Evolutionary conservation across 176 grass and related monocot genomes (phyloP).

Genomic region (Carex littledalei): DNA sequence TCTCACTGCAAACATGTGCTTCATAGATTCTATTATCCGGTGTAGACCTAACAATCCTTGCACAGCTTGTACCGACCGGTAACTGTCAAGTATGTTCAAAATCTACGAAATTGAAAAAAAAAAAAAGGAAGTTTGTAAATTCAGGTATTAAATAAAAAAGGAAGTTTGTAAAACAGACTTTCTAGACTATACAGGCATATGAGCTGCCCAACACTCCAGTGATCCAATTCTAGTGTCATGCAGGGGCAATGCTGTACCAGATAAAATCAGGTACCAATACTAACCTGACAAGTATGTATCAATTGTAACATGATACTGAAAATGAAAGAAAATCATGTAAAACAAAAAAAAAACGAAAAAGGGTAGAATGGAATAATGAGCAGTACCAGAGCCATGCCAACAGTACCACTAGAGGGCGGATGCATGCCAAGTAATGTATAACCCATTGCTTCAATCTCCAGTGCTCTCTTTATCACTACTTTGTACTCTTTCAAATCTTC

Average conservation of each 20-base stretch:
- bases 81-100: slow-evolving; percentile 67
- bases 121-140: neutral
- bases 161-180: neutral
- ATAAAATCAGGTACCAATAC: neutral
- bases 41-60: slow-evolving; percentile 59
- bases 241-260: neutral
- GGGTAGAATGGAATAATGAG: neutral
- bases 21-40: slow-evolving; percentile 61
- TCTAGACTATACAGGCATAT: neutral
- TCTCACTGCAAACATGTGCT: slow-evolving; percentile 63
- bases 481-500: slow-evolving; percentile 48
- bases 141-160: neutral
- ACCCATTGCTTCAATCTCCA: slow-evolving; percentile 53
- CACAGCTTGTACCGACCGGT: slow-evolving; percentile 50
- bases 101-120: slow-evolving; percentile 20
- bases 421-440: slow-evolving; percentile 82
- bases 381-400: slow-evolving; percentile 54
- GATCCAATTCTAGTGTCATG: neutral
- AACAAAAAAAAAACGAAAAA: too few species aligned
- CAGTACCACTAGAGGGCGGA: slow-evolving; percentile 77
- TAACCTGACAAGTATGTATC: neutral
- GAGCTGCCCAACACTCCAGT: neutral
- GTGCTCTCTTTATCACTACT: slow-evolving; percentile 39
- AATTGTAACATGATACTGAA: neutral
- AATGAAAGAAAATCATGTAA: neutral